phyloP scores from a whole-genome alignment of 2,329 filamentous ascomycete species.

The Fusarium torreyae region DNA sequence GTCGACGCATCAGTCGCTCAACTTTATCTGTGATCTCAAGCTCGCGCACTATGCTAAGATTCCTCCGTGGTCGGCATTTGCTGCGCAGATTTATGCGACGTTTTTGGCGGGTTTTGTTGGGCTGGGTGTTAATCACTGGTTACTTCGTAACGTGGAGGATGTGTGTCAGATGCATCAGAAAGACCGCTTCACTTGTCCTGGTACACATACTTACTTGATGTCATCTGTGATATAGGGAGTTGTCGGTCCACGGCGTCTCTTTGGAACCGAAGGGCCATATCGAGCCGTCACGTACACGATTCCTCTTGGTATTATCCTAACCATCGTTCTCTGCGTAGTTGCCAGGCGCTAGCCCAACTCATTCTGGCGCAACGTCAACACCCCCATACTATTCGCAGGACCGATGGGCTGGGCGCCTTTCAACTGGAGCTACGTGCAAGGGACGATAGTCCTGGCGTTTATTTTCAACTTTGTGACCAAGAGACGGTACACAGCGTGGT shows the following conservation, averaged over 20 bases:
- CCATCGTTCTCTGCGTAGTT: constrained; percentile 35
- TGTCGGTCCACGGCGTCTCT: constrained; percentile 76
- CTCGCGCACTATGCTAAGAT: constrained; percentile 75
- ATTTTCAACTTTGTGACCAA: constrained; percentile 51
- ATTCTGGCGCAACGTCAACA: constrained; percentile 45
- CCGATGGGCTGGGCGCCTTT: constrained; percentile 48
- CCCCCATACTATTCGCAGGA: constrained; percentile 45
- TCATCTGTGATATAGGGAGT: constrained; percentile 77
- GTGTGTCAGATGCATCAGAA: constrained; percentile 68
- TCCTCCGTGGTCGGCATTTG: constrained; percentile 69
- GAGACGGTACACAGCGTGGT: constrained; percentile 45
- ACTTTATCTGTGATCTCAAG: constrained; percentile 73
- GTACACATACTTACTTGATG: constrained; percentile 69
- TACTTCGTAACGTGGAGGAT: constrained; percentile 67
- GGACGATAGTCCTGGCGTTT: constrained; percentile 39
- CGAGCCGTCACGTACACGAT: constrained; percentile 39
- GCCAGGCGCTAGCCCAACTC: constrained; percentile 42
- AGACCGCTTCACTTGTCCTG: constrained; percentile 66
- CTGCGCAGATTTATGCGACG: constrained; percentile 67
- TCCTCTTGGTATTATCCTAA: constrained; percentile 38
- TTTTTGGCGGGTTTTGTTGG: constrained; percentile 69
- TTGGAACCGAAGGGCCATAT: constrained; percentile 53
- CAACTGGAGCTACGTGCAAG: constrained; percentile 50
- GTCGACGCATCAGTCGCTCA: constrained; percentile 72
- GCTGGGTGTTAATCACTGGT: constrained; percentile 73